Evolutionary conservation across 2,329 filamentous ascomycete genomes (phyloP).

Genomic region (Podosphaera aphanis): DNA sequence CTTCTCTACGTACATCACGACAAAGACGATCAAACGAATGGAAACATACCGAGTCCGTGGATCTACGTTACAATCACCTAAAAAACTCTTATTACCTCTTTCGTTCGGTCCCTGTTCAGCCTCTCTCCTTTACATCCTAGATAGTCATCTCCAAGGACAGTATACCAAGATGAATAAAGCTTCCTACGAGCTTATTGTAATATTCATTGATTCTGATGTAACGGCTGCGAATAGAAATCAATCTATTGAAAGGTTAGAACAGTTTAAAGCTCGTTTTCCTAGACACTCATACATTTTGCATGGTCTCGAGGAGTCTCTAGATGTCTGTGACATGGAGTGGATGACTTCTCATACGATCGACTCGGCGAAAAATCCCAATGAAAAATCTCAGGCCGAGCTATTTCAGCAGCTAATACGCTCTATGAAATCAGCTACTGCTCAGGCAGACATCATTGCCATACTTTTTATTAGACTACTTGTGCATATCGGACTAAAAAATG

Average conservation of each 20-base stretch:
- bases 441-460: constrained; percentile 47
- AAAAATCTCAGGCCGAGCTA: constrained; percentile 14
- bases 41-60: constrained; percentile 33
- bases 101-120: constrained; percentile 68
- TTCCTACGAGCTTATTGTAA: constrained; percentile 42
- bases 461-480: constrained; percentile 51
- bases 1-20: constrained; percentile 53
- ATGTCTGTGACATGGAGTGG: constrained; percentile 29
- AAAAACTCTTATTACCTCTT: constrained; percentile 47
- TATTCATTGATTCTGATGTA: constrained; percentile 21
- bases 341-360: constrained; percentile 17
- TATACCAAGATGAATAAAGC: constrained; percentile 36
- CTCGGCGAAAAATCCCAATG: constrained; percentile 2
- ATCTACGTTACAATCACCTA: constrained; percentile 14
- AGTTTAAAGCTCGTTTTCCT: constrained; percentile 36
- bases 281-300: constrained; percentile 38
- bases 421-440: constrained; percentile 51
- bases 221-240: constrained; percentile 11
- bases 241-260: constrained; percentile 18
- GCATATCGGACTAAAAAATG: constrained; percentile 31
- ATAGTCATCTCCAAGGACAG: constrained; percentile 43
- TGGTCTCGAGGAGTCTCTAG: constrained; percentile 39
- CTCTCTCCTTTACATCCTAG: constrained; percentile 51
- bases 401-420: constrained; percentile 26
- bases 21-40: constrained; percentile 61